A percentile compares a stretch with the other conserved stretches of the same genome.
Evolutionary conservation across 805 yeast genomes (phyloP).

Genomic region (Yarrowia sp.): DNA sequence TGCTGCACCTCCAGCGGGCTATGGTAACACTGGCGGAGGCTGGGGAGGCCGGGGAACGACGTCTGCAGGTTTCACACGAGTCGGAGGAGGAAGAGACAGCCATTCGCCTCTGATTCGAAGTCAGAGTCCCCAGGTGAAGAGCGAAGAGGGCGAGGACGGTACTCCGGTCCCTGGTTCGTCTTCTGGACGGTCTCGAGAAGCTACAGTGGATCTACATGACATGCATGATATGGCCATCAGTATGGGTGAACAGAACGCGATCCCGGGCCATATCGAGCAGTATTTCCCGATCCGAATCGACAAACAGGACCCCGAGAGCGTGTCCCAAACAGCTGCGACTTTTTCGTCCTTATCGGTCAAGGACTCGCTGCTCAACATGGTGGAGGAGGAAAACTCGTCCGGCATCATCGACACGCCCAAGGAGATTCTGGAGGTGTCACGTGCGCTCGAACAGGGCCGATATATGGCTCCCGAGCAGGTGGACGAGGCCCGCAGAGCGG

Average conservation of each 20-base stretch:
- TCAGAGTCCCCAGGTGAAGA: conserved; percentile 28
- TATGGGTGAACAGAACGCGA: conserved; percentile 27
- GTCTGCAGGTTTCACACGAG: conserved; percentile 11
- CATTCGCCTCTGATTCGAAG: conserved; percentile 29
- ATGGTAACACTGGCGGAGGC: conserved; percentile 32
- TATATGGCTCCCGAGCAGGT: conserved; percentile 39
- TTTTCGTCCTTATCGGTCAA: neutral
- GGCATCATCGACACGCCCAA: conserved; percentile 29
- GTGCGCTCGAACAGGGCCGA: conserved; percentile 34
- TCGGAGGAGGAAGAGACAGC: conserved; percentile 20
- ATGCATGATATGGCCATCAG: conserved; percentile 31
- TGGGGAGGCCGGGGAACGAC: conserved; percentile 25
- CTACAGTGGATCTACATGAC: conserved; percentile 20
- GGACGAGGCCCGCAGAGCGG: conserved; percentile 36
- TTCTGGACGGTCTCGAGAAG: conserved; percentile 19
- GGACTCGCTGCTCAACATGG: conserved; percentile 6
- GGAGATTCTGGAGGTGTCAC: conserved; percentile 35
- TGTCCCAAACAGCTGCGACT: conserved; percentile 21
- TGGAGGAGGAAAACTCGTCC: conserved; percentile 13
- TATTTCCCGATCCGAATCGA: conserved; percentile 46
- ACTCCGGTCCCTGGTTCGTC: conserved; percentile 6
- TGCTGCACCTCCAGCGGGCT: conserved; percentile 48
- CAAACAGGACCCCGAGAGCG: conserved; percentile 39
- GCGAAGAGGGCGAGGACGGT: conserved; percentile 23
- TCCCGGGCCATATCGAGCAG: conserved; percentile 42